phyloP scores from a whole-genome alignment of 106 monocot genomes.

The Triglochin maritima region DNA sequence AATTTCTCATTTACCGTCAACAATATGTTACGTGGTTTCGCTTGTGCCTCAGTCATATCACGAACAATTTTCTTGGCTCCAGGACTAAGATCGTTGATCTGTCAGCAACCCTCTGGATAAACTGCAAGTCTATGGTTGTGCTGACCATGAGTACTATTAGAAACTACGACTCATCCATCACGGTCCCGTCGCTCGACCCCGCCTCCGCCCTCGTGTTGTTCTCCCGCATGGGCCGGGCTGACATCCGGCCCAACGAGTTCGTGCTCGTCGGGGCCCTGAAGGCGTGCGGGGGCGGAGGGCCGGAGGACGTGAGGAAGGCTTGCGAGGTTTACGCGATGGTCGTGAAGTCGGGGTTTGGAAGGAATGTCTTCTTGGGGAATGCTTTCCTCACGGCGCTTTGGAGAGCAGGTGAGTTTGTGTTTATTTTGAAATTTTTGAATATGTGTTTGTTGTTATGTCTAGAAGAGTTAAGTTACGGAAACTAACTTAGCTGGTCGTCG shows the following conservation, averaged over 20 bases:
- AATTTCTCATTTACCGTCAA: too few relatives aligned
- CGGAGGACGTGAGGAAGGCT: constrained; percentile 1
- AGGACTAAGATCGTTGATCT: too few relatives aligned
- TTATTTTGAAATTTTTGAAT: too few relatives aligned
- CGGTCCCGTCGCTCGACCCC: too few relatives aligned
- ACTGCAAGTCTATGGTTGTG: too few relatives aligned
- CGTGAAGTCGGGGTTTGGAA: constrained; percentile 42
- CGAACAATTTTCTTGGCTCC: too few relatives aligned
- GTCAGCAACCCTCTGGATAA: too few relatives aligned
- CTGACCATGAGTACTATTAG: too few relatives aligned
- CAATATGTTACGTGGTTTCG: too few relatives aligned
- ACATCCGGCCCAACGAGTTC: constrained; percentile 55
- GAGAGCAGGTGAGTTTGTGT: constrained; percentile 35
- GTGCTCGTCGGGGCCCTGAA: constrained; percentile 66
- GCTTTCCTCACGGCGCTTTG: constrained; percentile 46
- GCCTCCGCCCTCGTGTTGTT: constrained; percentile 30
- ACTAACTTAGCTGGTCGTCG: not conserved
- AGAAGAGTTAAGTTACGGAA: constrained; percentile 6
- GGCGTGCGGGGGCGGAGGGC: constrained; percentile 24
- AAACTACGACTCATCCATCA: too few relatives aligned
- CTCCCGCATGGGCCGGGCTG: constrained; percentile 24
- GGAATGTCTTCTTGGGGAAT: constrained; percentile 56
- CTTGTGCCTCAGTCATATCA: too few relatives aligned
- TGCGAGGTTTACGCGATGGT: constrained; percentile 40
- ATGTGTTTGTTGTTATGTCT: constrained; percentile 5